A percentile compares a stretch with the other conserved stretches of the same genome.
phyloP scores from a whole-genome alignment of 345 rosid species.

The Murraya koenigii region DNA sequence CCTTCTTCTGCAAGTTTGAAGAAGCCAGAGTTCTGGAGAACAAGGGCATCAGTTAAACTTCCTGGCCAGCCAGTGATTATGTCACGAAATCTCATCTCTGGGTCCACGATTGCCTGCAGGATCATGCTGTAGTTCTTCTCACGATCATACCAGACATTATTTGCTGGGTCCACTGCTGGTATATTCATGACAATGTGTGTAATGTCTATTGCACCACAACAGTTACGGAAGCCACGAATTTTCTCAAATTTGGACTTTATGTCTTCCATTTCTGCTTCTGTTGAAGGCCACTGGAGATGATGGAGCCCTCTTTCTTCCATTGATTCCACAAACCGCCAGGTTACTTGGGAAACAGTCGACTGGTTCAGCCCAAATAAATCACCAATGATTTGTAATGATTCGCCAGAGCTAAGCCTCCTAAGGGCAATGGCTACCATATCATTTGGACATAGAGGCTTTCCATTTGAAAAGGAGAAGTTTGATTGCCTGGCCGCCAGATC shows the following conservation, averaged over 20 bases:
- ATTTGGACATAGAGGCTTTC: constrained; percentile 44
- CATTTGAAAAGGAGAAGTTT: constrained; percentile 41
- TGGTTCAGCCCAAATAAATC: constrained; percentile 66
- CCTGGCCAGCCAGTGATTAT: constrained; percentile 70
- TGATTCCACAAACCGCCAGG: constrained; percentile 79
- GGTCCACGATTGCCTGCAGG: constrained; percentile 67
- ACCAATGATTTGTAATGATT: constrained; percentile 62
- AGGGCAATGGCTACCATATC: constrained; percentile 76
- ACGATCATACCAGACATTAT: constrained; percentile 58
- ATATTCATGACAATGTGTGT: constrained; percentile 68
- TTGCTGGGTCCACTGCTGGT: constrained; percentile 52
- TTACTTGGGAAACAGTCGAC: constrained; percentile 72
- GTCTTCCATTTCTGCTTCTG: constrained; percentile 42
- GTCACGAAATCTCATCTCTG: constrained; percentile 70
- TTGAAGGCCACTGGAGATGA: constrained; percentile 67
- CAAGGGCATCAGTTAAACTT: constrained; percentile 55
- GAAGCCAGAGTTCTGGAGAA: constrained; percentile 59
- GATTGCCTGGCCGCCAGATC: constrained; percentile 54
- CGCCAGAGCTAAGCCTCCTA: constrained; percentile 76
- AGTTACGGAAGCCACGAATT: constrained; percentile 59
- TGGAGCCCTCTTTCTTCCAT: constrained; percentile 65
- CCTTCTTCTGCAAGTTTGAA: constrained; percentile 60
- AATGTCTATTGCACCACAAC: constrained; percentile 65
- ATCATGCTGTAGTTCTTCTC: constrained; percentile 77
- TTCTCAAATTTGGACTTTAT: constrained; percentile 62